These are phyloP conservation scores for Lactifluus pinguis DNA, from an alignment of 768 basidiomycete species.

Conservation along the genomic window DNA sequence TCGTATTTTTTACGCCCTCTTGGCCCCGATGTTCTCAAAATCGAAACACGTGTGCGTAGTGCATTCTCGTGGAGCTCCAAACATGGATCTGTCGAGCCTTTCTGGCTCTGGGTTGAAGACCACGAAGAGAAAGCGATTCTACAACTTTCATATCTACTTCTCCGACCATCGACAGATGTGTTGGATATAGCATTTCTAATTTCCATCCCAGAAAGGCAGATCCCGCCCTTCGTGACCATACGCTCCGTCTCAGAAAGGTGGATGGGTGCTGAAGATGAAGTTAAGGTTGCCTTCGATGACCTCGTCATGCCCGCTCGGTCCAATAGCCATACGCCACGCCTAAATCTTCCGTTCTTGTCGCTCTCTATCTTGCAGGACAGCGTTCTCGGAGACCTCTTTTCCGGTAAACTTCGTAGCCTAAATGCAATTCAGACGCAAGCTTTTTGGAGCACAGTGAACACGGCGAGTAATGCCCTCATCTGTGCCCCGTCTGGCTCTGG, in stretches of 20 bases:
- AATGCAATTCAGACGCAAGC: constrained; percentile 86
- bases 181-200: constrained; percentile 74
- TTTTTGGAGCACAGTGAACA: constrained; percentile 73
- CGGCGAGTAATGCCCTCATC: constrained; percentile 56
- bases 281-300: constrained; percentile 50
- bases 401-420: constrained; percentile 43
- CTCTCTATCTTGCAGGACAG: constrained; percentile 43
- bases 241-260: constrained; percentile 85
- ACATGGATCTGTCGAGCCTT: constrained; percentile 75
- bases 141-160: constrained; percentile 63
- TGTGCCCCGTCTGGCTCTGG: constrained; percentile 77
- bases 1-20: constrained; percentile 70
- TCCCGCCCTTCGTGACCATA: constrained; percentile 60
- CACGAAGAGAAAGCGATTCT: constrained; percentile 71
- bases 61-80: constrained; percentile 75
- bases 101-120: constrained; percentile 96
- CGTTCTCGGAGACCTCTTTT: constrained; percentile 37
- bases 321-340: constrained; percentile 46
- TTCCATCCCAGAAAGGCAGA: constrained; percentile 49
- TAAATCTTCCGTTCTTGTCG: constrained; percentile 70
- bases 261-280: constrained; percentile 82
- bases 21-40: constrained; percentile 71
- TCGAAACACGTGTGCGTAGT: constrained; percentile 53
- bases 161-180: constrained; percentile 53
- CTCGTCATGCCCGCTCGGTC: constrained; percentile 67